Base-by-base conservation (phyloP, 306 rosid species). In the Styphnolobium japonicum region DNA sequence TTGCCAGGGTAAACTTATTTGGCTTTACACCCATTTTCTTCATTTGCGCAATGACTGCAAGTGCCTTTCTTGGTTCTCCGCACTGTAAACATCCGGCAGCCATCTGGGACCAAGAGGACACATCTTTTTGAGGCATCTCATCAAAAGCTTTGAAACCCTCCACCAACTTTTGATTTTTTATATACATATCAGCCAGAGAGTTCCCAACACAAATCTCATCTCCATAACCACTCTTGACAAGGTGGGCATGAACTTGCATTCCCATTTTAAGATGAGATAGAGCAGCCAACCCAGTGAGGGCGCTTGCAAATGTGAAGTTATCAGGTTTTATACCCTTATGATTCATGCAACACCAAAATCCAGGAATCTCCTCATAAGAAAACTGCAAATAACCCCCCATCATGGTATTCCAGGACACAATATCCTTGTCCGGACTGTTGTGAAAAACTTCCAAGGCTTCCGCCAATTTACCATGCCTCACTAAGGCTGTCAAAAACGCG, bases 81-180 rank as follows among this genome's bases (percentile, higher is more conserved):
- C 79, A 87, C 23, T 67, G 90, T 25, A 90, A 82, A 79, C 91
- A 92, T 16, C 97, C 93, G 0, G 88, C 83, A 14, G 93, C 95
- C 88, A 90, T 89, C 63, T 87, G 89, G 45, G 97, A 87, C 95
- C 97, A 90, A 56, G 95, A 87, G 71, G 91, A 83, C 52, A 86
- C 95, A 69, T 92, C 95, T 83, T 77, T 87, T 15, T 34, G 57
- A 71, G 93, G 86, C 87, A 88, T 92, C 83, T 89, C 95, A 52
- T 80, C 60, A 71, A 92, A 90, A 62, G 92, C 91, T 83, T 79
- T 87, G 61, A 89, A 90, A 67, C 89, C 87, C 43, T 92, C 92
- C 6, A 4, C 62, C 83, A 90, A 82, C 71, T 81, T 85, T 16
- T 82, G 82, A 80, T 80, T 84, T 73, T 90, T 92, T 4, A 89